Evolutionary conservation across 2,329 filamentous ascomycete genomes (phyloP).

Genomic region (Cladosporium oxysporum): DNA sequence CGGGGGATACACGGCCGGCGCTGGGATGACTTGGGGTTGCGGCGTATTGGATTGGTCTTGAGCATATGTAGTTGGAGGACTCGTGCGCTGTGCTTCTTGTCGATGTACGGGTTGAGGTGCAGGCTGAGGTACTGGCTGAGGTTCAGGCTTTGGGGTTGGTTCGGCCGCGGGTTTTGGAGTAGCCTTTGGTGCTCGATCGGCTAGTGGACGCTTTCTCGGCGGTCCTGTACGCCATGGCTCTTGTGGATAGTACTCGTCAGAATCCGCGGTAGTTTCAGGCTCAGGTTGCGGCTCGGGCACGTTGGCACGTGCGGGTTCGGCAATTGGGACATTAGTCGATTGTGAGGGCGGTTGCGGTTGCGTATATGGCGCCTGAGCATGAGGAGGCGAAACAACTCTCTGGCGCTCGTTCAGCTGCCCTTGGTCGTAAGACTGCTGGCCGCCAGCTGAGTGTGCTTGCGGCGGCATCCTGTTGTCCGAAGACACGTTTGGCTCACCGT

Average conservation of each 20-base stretch:
- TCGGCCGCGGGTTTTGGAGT: background rate
- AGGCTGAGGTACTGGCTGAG: background rate
- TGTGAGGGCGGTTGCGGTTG: background rate
- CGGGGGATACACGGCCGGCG: background rate
- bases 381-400: background rate
- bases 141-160: background rate
- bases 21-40: background rate
- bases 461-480: background rate
- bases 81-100: background rate
- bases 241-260: constrained; percentile 7
- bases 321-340: background rate
- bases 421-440: background rate
- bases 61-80: background rate
- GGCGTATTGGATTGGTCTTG: background rate
- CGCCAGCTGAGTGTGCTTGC: background rate
- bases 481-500: background rate
- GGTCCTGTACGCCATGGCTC: constrained; percentile 8
- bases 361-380: background rate
- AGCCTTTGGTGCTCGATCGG: background rate
- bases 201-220: constrained; percentile 5
- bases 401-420: background rate
- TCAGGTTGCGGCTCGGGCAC: background rate
- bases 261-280: background rate
- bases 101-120: background rate
- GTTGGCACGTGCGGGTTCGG: background rate